These are phyloP conservation scores for Conringia planisiliqua DNA, from an alignment of 345 rosid genomes.

Conservation along the genomic window DNA sequence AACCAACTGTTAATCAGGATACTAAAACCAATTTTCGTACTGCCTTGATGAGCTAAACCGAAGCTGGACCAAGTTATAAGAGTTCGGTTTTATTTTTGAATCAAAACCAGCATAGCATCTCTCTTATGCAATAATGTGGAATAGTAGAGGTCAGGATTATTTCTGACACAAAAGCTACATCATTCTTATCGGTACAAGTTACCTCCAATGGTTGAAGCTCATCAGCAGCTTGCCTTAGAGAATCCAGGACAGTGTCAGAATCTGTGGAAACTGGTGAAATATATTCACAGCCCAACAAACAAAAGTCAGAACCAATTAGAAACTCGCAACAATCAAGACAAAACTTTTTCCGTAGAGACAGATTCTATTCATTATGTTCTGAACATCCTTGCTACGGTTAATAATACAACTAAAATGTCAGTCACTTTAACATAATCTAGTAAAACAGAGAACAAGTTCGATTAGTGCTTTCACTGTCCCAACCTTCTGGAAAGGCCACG, in stretches of 20 bases:
- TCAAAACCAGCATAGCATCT: background rate
- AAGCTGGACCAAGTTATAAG: background rate
- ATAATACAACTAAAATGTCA: background rate
- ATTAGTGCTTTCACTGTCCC: background rate
- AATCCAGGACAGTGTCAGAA: slow-evolving; percentile 65
- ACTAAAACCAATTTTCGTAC: background rate
- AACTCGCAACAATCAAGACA: background rate
- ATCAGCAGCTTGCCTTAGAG: slow-evolving; percentile 77
- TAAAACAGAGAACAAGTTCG: background rate
- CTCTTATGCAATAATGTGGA: background rate
- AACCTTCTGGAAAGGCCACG: background rate
- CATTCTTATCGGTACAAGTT: slow-evolving; percentile 20
- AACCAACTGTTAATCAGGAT: background rate
- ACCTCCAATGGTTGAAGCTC: slow-evolving; percentile 85
- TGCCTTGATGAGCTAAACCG: background rate
- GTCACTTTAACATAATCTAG: background rate
- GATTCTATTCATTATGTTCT: background rate
- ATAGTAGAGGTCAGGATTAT: background rate
- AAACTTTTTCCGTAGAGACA: background rate
- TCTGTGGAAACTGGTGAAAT: slow-evolving; percentile 50
- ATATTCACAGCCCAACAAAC: slow-evolving; percentile 8
- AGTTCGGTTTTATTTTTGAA: background rate
- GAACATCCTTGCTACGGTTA: background rate
- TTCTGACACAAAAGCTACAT: background rate
- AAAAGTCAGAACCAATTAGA: slow-evolving; percentile 9